phyloP scores from a whole-genome alignment of 78 protist species.

The Dictyostelium purpureum region DNA sequence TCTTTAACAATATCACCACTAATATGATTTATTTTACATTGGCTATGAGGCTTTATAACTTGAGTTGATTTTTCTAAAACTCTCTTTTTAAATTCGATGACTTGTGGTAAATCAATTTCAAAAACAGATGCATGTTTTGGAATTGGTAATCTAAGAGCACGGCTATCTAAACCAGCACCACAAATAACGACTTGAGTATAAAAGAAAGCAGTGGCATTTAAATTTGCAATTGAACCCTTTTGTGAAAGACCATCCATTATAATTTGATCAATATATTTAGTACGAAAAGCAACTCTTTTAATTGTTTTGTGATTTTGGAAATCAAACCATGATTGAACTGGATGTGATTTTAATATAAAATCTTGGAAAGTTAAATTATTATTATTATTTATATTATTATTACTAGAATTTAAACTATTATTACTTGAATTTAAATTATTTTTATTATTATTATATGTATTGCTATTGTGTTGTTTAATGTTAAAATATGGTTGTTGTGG shows the following conservation, averaged over 20 bases:
- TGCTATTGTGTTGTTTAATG: neutral
- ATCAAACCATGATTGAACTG: constrained; percentile 5
- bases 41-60: neutral
- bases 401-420: neutral
- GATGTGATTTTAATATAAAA: neutral
- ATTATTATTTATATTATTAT: neutral
- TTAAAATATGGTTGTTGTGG: neutral
- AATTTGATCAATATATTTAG: constrained; percentile 5
- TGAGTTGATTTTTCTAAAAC: neutral
- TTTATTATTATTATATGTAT: neutral
- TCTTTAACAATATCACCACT: neutral
- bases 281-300: neutral
- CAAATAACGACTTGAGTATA: constrained; percentile 25
- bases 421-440: neutral
- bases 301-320: neutral
- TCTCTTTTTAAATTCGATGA: neutral
- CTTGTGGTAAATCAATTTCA: constrained; percentile 43
- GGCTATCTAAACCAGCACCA: constrained; percentile 44
- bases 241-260: neutral
- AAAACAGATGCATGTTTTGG: neutral
- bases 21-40: neutral
- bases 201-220: neutral
- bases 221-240: neutral
- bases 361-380: neutral
- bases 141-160: constrained; percentile 22